Conservation (phyloP, 257 asterid species). For the Verbena officinalis region DNA sequence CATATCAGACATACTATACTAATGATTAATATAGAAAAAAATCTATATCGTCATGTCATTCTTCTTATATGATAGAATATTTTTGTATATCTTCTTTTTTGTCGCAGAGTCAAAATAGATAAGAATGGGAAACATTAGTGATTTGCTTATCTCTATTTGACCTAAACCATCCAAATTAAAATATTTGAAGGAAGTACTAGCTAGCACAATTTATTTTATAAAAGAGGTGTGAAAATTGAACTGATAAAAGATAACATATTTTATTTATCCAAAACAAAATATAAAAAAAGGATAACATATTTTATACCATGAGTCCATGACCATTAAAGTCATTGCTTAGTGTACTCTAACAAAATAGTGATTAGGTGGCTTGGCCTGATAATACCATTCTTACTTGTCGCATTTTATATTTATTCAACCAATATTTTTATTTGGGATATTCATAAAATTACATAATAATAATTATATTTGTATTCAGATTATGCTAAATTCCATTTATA, state of each 20-base stretch:
- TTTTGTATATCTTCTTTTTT: conserved; percentile 3
- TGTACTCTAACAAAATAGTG: not conserved
- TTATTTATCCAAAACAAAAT: not conserved
- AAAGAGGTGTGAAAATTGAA: conserved; percentile 18
- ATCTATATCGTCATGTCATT: too few relatives aligned
- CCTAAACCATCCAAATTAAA: conserved; percentile 27
- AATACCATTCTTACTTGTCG: not conserved
- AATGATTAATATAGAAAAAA: too few relatives aligned
- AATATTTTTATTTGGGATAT: not conserved
- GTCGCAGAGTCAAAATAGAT: conserved; percentile 29
- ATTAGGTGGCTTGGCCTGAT: conserved; percentile 8
- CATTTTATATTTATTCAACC: not conserved
- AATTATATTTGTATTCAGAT: too few relatives aligned
- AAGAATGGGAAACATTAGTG: conserved; percentile 7
- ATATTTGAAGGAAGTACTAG: conserved; percentile 3
- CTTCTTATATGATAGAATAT: too few relatives aligned
- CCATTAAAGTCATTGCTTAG: not conserved
- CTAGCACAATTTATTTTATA: conserved; percentile 14
- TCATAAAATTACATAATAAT: too few relatives aligned
- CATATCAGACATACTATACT: too few relatives aligned
- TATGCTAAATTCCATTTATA: too few relatives aligned
- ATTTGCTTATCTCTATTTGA: conserved; percentile 24
- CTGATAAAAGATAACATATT: conserved; percentile 20
- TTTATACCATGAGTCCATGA: not conserved
- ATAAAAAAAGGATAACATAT: conserved; percentile 14